Evolutionary conservation across 139 green algal genomes (phyloP), one percentile per base, ranked within the genome.

Genomic region (Chlorella ohadii): DNA sequence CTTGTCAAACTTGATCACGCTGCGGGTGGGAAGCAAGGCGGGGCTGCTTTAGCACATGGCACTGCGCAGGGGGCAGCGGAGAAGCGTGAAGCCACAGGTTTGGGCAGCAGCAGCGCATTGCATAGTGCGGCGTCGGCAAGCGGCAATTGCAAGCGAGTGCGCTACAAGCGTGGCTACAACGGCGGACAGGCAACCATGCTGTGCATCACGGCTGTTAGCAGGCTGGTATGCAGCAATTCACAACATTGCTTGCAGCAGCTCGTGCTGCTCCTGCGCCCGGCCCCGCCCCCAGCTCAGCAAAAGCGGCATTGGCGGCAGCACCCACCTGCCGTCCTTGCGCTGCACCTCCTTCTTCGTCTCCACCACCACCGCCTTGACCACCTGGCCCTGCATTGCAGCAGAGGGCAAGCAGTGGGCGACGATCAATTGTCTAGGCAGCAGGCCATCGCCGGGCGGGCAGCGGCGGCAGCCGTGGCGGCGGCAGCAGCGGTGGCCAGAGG

Each of bases 361-460:
- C 3, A 89, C 83, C n/a, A 94, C 84, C 17, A 94, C 88, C 9
- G 91, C 91, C 65, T 93, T 93, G 36, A 93, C 83, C 17, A 91
- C 88, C 55, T 90, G 79, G 25, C 86, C 86, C 79, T 85, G 86
- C n/a, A 65, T 57, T 1, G 36, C 51, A 59, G 51, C 12, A 51
- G 33, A 6, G 23, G 5, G 34, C 1, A 28, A 17, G 19, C 11
- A 44, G 65, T 27, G 25, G 55, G 36, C 20, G 12, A 57, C 7
- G 23, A 17, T 6, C 31, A 36, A 76, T 9, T 51, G 68, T 20
- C 41, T 25, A 56, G 25, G 20, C 22, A 55, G 22, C 67, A 55
- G 25, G 16, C 17, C 36, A 17, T 28, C 47, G 12, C 7, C 9
- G 19, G 33, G 19, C 51, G 71, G 33, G 51, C 31, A 22, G 55